Percentiles rank a stretch among this genome's conserved stretches.
These are phyloP conservation scores for Zygosaccharomyces siamensis DNA, from an alignment of 805 yeast species.

Conservation along the genomic window DNA sequence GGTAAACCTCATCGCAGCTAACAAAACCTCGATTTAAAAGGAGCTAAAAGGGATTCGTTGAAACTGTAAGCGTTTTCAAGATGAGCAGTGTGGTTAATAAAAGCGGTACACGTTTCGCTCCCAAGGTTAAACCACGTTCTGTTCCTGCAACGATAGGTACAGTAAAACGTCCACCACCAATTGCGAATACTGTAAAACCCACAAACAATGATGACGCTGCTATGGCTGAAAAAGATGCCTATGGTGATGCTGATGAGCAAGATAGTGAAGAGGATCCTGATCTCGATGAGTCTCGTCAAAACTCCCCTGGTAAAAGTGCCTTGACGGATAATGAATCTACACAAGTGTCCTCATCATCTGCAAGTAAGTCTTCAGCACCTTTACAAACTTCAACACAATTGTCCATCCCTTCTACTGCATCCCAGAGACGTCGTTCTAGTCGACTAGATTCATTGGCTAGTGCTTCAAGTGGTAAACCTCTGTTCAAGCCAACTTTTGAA, in stretches of 20 bases:
- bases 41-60: background rate
- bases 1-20: background rate
- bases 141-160: constrained; percentile 29
- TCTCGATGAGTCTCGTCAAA: background rate
- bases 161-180: constrained; percentile 24
- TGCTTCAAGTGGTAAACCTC: constrained; percentile 31
- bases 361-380: constrained; percentile 1
- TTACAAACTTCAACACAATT: constrained; percentile 11
- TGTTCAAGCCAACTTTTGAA: constrained; percentile 26
- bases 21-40: background rate
- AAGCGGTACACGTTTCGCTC: constrained; percentile 61
- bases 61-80: background rate
- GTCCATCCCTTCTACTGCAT: background rate
- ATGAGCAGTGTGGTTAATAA: constrained; percentile 42
- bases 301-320: background rate
- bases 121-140: constrained; percentile 47
- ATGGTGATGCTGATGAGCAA: constrained; percentile 1
- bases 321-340: background rate
- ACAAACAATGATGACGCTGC: constrained; percentile 5
- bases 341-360: background rate
- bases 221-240: constrained; percentile 1
- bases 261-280: constrained; percentile 2
- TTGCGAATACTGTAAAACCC: constrained; percentile 8
- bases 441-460: constrained; percentile 40
- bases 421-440: constrained; percentile 25